A percentile compares a stretch with the other conserved stretches of the same genome.
These are phyloP conservation scores for Pythium myriotylum DNA, from an alignment of 352 stramenopile species.

Conservation along the genomic window DNA sequence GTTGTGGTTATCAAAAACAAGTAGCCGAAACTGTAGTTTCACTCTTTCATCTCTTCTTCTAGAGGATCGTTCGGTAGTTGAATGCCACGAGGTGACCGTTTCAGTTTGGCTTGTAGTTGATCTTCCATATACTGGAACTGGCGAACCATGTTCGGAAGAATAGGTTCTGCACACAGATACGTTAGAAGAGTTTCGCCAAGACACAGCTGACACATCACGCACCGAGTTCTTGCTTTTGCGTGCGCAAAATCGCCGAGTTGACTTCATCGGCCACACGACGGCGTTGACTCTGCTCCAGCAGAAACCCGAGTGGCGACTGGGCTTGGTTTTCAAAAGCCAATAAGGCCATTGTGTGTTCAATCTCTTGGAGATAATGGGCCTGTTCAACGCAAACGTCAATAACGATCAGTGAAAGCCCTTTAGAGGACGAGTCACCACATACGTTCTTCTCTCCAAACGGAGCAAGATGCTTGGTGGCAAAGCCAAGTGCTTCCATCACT, in stretches of 20 bases:
- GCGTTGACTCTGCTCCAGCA: conserved; percentile 66
- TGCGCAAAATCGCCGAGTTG: conserved; percentile 72
- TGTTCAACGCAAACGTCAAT: conserved; percentile 18
- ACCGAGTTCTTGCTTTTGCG: conserved; percentile 79
- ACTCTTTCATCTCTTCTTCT: conserved; percentile 42
- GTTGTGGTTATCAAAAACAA: too few relatives aligned
- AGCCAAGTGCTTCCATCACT: conserved; percentile 64
- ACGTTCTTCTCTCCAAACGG: conserved; percentile 78
- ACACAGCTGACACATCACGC: neutral
- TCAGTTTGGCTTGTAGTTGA: conserved; percentile 67
- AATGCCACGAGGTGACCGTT: conserved; percentile 53
- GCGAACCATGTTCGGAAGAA: conserved; percentile 74
- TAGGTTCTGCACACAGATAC: conserved; percentile 45
- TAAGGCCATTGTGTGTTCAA: conserved; percentile 77
- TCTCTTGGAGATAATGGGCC: conserved; percentile 72
- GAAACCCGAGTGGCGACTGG: conserved; percentile 53
- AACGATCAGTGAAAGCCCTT: neutral
- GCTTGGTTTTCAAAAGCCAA: conserved; percentile 75
- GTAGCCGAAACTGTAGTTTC: too few relatives aligned
- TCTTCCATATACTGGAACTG: conserved; percentile 82
- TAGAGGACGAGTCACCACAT: conserved; percentile 18
- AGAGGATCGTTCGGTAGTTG: conserved; percentile 10
- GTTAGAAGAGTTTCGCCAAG: neutral
- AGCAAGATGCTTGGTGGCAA: conserved; percentile 72
- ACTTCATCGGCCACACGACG: conserved; percentile 72